Conservation (phyloP, 1,139 yeast genomes). For the Taphrina deformans region DNA sequence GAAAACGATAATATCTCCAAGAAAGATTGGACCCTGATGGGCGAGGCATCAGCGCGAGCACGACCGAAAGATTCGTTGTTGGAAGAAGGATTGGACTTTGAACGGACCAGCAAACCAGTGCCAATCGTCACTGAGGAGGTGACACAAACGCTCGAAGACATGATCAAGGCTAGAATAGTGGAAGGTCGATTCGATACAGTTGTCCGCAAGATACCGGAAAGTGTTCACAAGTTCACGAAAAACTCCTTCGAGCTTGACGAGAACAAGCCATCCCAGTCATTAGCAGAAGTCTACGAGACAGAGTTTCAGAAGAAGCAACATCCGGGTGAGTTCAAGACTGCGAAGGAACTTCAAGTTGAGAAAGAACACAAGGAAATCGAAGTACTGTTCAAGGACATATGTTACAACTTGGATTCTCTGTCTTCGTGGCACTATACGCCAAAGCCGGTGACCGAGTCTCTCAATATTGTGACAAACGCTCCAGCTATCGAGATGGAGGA, state of each 20-base stretch:
- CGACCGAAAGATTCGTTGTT: conserved; percentile 81
- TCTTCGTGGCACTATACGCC: conserved; percentile 94
- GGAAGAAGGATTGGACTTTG: conserved; percentile 68
- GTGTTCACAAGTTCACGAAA: conserved; percentile 55
- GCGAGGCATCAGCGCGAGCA: conserved; percentile 79
- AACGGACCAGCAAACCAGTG: conserved; percentile 75
- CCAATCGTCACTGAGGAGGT: conserved; percentile 90
- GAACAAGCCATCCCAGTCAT: conserved; percentile 77
- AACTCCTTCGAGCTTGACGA: conserved; percentile 67
- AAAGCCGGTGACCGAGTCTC: conserved; percentile 75
- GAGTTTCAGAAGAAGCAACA: conserved; percentile 59
- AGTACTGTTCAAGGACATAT: conserved; percentile 61
- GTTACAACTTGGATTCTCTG: conserved; percentile 77
- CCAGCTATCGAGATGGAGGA: conserved; percentile 91
- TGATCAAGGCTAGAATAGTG: conserved; percentile 77
- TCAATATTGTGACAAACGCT: conserved; percentile 77
- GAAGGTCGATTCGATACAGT: conserved; percentile 78
- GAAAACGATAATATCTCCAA: conserved; percentile 88
- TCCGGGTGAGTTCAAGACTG: conserved; percentile 46
- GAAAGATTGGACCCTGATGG: conserved; percentile 91
- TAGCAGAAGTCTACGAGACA: conserved; percentile 90
- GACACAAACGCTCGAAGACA: conserved; percentile 81
- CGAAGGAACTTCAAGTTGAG: conserved; percentile 54
- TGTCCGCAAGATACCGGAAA: conserved; percentile 69
- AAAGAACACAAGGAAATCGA: conserved; percentile 76